Evolutionary conservation across 2,329 filamentous ascomycete genomes (phyloP), one percentile per base, ranked within the genome.

Genomic region (Colletotrichum tofieldiae): DNA sequence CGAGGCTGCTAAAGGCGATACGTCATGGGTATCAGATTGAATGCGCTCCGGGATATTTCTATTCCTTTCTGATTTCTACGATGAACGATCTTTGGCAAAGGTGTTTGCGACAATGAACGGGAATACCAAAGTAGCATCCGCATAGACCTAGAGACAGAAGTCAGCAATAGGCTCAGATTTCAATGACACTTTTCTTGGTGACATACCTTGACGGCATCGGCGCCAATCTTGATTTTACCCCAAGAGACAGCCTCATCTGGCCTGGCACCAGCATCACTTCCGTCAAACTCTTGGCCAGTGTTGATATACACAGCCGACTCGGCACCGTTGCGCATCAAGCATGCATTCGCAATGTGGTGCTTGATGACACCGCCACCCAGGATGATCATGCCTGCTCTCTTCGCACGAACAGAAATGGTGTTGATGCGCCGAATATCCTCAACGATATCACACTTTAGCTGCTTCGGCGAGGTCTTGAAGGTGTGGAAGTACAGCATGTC

Each of bases 401-500:
- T 94, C 2, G 96, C 96, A 18, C 93, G 87, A 41, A 98, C 94
- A 0, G 96, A 92, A 74, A 98, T 91, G 18, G 94, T 97, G 84
- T 99, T 99, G 82, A 99, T 95, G 73, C 89, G 91, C 26, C 96
- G 91, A 73, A 99, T 96, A 78, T 99, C 96, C 78, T 97, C 93
- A 29, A 98, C 94, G 71, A 98, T 94, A 81, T 98, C 96, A 72
- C 98, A 90, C 68, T 92, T 91, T 52, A 99, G 87, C 81, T 96
- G 93, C 73, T 86, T 85, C 4, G 96, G 96, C 2, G 94, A 95
- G 0, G 94, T 84, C 81, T 96, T 96, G 89, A 95, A 99, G 1
- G 95, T 97, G 84, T 99, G 96, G 82, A 99, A 98, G 84, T 98
- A 98, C 51, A 99, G 68, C 96, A 99, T 99, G 82, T 99, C 96